These are phyloP conservation scores for Eucommia ulmoides DNA, from an alignment of 257 asterid genomes.

Conservation along the genomic window DNA sequence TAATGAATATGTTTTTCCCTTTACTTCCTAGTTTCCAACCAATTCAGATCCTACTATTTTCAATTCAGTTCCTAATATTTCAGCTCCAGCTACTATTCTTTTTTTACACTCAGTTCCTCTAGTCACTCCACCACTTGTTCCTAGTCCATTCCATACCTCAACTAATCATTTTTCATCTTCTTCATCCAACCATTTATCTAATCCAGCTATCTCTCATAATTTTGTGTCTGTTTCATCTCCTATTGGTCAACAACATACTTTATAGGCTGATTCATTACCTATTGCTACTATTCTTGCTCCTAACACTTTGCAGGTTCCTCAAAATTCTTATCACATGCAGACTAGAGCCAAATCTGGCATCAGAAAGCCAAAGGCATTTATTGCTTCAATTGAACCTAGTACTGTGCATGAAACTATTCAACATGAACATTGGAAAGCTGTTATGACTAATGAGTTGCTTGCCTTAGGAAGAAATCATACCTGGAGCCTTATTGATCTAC, in stretches of 20 bases:
- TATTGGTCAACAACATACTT: too few relatives aligned
- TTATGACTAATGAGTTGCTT: not conserved
- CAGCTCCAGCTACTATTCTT: not conserved
- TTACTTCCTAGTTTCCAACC: not conserved
- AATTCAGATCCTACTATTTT: not conserved
- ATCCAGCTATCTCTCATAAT: too few relatives aligned
- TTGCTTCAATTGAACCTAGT: not conserved
- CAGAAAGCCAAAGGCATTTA: not conserved
- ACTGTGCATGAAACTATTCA: not conserved
- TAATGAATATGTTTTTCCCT: not conserved
- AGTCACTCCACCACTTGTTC: not conserved
- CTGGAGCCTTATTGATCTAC: not conserved
- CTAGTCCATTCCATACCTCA: not conserved
- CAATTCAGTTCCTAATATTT: not conserved
- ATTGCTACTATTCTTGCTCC: too few relatives aligned
- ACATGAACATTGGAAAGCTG: not conserved
- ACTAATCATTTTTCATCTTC: not conserved
- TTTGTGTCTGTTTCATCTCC: too few relatives aligned
- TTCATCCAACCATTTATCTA: not conserved
- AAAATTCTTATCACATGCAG: too few relatives aligned
- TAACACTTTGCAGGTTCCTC: too few relatives aligned
- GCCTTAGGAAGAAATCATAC: not conserved
- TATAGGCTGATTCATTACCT: too few relatives aligned
- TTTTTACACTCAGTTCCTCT: not conserved
- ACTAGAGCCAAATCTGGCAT: not conserved